Base-by-base conservation (phyloP, 768 basidiomycete genomes). In the Bullera alba region DNA sequence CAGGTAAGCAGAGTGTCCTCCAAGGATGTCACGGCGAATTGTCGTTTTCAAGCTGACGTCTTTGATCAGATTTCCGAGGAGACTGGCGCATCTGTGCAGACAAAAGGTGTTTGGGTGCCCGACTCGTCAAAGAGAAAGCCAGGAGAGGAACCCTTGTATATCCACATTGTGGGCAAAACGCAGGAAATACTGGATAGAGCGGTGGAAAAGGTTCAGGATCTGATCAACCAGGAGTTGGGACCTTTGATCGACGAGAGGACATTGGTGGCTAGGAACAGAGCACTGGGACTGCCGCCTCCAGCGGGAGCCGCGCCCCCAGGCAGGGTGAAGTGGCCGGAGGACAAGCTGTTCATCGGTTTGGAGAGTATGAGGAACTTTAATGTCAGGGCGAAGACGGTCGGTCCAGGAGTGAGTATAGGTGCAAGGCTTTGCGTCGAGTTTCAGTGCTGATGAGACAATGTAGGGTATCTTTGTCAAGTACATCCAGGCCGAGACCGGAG, bases 401-500 rank as follows among this genome's bases (percentile, higher is more conserved):
- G 93, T 14, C 93, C 93, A 12, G 83, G 82, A 56, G 90, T 91
- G 72, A 51, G 81, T 77, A 10, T 15, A 1, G 25, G 32, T 15
- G 15, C 17, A 36, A 17, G 6, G 10, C 26, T 2, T 27, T 22
- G 2, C 21, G 42, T 35, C 42, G 47, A 41, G 53, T 45, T 10
- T 1, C 14, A 27, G 21, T 6, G 22, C 27, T 28, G 38, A 14
- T 41, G 10, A 41, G 10, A 2, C n/a, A 21, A 16, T 44, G 7
- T 70, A 88, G 86, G 92, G 92, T 58, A 83, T 89, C 57, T 99
- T 96, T 65, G 93, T 99, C 59, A 99, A 99, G 74, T 91, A 91
- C 69, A 97, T 97, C 43, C 93, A 99, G 73, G 81, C 85, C 61
- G 93, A 99, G 73, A 99, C 93, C 0, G 84, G 84, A 25, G 93